These are phyloP conservation scores for Echinochloa phyllopogon DNA, from an alignment of 176 grass and related monocot species.

Conservation along the genomic window DNA sequence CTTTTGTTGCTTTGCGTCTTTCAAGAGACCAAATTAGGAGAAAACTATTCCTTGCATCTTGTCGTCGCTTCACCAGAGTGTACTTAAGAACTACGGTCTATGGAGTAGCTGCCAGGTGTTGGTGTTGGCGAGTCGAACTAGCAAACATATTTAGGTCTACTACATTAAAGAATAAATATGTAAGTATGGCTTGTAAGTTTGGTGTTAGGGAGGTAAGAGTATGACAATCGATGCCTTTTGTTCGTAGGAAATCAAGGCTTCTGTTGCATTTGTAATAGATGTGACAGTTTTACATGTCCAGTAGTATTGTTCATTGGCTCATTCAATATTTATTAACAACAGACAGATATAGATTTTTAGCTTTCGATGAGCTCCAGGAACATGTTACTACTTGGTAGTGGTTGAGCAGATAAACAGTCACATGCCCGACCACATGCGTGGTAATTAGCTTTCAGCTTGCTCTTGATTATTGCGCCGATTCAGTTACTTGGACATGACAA, in stretches of 20 bases:
- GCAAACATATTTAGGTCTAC: background rate
- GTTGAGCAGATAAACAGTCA: slow-evolving; percentile 15
- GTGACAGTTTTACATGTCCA: background rate
- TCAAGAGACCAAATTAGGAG: background rate
- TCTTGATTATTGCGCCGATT: background rate
- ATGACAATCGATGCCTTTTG: background rate
- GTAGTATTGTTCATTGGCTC: background rate
- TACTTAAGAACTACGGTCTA: background rate
- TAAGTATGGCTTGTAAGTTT: background rate
- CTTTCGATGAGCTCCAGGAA: slow-evolving; percentile 21
- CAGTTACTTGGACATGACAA: background rate
- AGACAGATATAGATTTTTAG: background rate
- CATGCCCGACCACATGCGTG: background rate
- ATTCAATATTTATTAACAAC: background rate
- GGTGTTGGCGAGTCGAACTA: background rate
- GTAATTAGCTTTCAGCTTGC: slow-evolving; percentile 13
- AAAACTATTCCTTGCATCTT: background rate
- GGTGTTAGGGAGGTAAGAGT: background rate
- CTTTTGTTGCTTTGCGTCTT: background rate
- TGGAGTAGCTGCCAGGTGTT: background rate
- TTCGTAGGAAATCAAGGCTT: background rate
- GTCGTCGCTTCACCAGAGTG: background rate
- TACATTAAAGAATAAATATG: background rate
- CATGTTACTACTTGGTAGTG: background rate
- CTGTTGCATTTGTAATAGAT: background rate